Conservation (phyloP, 164 flowering plant species). For the Tetracentron sinense region DNA sequence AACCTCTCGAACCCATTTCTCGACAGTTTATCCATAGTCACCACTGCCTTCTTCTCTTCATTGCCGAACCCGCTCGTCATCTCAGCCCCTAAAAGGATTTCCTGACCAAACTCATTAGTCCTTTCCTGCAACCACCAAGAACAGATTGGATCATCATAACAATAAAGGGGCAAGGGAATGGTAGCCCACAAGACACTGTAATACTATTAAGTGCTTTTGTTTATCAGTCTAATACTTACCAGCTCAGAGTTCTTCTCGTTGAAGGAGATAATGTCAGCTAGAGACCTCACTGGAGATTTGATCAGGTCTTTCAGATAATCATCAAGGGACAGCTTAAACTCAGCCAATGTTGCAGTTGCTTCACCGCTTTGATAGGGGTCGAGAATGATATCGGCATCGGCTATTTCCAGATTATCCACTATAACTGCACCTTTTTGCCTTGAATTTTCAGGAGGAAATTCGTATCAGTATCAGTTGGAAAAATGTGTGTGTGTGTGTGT, state of each 20-base stretch:
- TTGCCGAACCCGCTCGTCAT: slow-evolving; percentile 23
- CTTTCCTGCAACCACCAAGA: slow-evolving; percentile 44
- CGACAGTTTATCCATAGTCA: slow-evolving; percentile 15
- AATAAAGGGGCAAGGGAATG: not conserved
- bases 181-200: no score
- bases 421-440: slow-evolving; percentile 40
- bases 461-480: no score
- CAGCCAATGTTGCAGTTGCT: slow-evolving; percentile 29
- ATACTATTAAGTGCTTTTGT: no score
- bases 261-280: slow-evolving; percentile 57
- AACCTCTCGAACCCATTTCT: slow-evolving; percentile 35
- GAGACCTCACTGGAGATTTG: slow-evolving; percentile 50
- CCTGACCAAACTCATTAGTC: slow-evolving; percentile 27
- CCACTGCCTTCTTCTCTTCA: slow-evolving; percentile 15
- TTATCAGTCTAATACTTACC: slow-evolving; percentile 23
- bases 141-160: not conserved
- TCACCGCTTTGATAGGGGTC: slow-evolving; percentile 25
- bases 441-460: no score
- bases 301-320: slow-evolving; percentile 39
- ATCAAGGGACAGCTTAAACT: slow-evolving; percentile 50
- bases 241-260: slow-evolving; percentile 32
- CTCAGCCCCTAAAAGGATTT: slow-evolving; percentile 20
- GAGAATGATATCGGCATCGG: slow-evolving; percentile 24
- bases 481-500: no score
- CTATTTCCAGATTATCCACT: slow-evolving; percentile 42